These are phyloP conservation scores for Amauroascus verrucosus DNA, from an alignment of 2,329 filamentous ascomycete species.

Conservation along the genomic window DNA sequence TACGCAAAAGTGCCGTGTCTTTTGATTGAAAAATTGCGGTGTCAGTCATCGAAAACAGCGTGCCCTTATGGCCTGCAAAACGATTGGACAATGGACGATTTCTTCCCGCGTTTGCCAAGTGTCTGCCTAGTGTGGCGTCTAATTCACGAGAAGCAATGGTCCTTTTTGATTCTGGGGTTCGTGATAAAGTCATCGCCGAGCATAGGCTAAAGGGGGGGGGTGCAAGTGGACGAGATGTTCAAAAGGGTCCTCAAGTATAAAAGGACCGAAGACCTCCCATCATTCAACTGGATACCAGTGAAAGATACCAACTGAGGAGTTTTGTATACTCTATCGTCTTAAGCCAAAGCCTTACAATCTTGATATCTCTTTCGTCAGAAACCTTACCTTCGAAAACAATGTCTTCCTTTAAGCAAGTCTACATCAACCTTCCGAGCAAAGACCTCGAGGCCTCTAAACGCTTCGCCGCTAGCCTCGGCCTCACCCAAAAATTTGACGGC, in stretches of 20 bases:
- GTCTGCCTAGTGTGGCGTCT: not conserved
- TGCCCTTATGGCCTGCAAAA: not conserved
- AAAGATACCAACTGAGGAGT: no score
- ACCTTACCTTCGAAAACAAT: not conserved
- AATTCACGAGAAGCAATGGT: no score
- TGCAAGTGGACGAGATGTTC: no score
- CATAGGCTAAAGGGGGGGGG: no score
- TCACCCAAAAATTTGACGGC: not conserved
- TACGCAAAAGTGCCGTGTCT: not conserved
- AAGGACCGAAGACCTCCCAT: not conserved
- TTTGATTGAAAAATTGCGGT: not conserved
- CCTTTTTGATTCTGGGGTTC: not conserved
- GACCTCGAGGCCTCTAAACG: conserved; percentile 10
- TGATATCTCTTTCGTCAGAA: not conserved
- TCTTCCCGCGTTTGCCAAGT: not conserved
- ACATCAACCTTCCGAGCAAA: conserved; percentile 10
- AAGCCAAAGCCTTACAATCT: not conserved
- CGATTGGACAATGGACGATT: not conserved
- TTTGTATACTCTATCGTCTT: no score
- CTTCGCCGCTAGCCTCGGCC: conserved; percentile 11
- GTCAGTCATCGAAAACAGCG: not conserved
- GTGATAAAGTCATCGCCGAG: no score
- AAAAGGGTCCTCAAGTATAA: no score
- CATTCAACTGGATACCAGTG: no score
- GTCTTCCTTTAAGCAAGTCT: not conserved